Percentiles rank a stretch among this genome's conserved stretches.
Evolutionary conservation across 1,284 basidiomycete genomes (phyloP).

Genomic region (Albatrellus sp.): DNA sequence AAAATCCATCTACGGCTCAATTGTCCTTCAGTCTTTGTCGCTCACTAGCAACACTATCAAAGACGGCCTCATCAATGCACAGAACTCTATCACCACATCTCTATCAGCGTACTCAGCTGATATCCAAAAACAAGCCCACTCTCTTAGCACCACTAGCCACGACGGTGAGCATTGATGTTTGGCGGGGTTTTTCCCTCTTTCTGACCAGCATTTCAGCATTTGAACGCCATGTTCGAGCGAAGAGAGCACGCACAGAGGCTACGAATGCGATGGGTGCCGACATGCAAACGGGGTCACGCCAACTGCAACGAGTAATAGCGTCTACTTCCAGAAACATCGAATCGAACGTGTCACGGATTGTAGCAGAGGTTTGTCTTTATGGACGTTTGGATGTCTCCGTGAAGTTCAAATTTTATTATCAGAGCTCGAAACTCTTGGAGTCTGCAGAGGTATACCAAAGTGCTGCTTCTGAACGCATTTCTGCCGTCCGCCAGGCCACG

Average conservation of each 20-base stretch:
- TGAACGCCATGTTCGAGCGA: conserved; percentile 47
- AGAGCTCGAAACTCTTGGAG: conserved; percentile 29
- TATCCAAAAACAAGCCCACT: conserved; percentile 36
- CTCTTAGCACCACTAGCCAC: conserved; percentile 29
- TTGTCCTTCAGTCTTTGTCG: conserved; percentile 26
- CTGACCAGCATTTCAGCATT: conserved; percentile 28
- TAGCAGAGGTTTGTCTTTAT: conserved; percentile 33
- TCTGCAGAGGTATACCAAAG: conserved; percentile 29
- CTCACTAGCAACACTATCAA: conserved; percentile 28
- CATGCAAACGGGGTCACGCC: conserved; percentile 37
- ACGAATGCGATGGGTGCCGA: conserved; percentile 36
- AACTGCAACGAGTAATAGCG: conserved; percentile 33
- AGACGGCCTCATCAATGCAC: conserved; percentile 32
- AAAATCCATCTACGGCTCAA: not conserved
- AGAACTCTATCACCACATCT: conserved; percentile 31
- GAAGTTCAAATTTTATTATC: not conserved
- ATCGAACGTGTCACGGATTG: conserved; percentile 27
- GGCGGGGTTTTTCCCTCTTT: no score
- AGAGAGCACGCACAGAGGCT: conserved; percentile 53
- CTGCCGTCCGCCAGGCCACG: conserved; percentile 35
- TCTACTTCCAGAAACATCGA: conserved; percentile 41
- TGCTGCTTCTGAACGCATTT: conserved; percentile 27
- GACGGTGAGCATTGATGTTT: conserved; percentile 27
- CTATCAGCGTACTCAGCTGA: conserved; percentile 39
- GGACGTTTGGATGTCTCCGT: not conserved